Evolutionary conservation across 768 basidiomycete genomes (phyloP).

Genomic region (Lentinula sp.): DNA sequence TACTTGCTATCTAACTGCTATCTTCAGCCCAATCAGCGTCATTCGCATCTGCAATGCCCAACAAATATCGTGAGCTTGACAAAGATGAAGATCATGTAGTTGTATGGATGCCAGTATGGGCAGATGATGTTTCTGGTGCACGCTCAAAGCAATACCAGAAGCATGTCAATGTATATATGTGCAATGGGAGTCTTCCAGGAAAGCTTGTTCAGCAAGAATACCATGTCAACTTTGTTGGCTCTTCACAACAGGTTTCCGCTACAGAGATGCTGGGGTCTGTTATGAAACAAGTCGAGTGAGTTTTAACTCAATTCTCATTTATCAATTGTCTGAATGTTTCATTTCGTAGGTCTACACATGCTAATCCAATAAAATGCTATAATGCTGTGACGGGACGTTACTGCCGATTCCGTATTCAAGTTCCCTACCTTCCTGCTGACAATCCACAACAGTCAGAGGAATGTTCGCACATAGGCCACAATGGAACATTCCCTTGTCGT

Average conservation of each 20-base stretch:
- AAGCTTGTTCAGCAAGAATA: conserved; percentile 28
- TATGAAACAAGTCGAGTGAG: conserved; percentile 10
- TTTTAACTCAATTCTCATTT: no score
- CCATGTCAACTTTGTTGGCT: conserved; percentile 31
- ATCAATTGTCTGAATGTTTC: no score
- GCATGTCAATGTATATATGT: conserved; percentile 34
- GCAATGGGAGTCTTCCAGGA: conserved; percentile 27
- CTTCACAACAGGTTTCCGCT: conserved; percentile 28
- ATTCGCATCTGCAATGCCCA: conserved; percentile 20
- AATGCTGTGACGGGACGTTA: conserved; percentile 14
- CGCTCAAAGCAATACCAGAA: conserved; percentile 38
- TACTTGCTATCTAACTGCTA: no score
- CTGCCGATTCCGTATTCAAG: conserved; percentile 13
- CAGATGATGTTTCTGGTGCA: conserved; percentile 40
- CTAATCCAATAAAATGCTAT: conserved; percentile 22
- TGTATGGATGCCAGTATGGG: conserved; percentile 24
- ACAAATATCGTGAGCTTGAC: conserved; percentile 22
- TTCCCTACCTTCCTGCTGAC: conserved; percentile 26
- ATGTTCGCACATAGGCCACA: conserved; percentile 31
- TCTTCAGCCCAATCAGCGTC: no score
- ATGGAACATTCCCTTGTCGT: conserved; percentile 33
- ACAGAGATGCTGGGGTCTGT: conserved; percentile 29
- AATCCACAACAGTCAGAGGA: conserved; percentile 34
- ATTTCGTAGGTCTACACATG: conserved; percentile 15
- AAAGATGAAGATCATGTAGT: conserved; percentile 22